A percentile compares a stretch with the other conserved stretches of the same genome.
These are phyloP conservation scores for Haematococcus sp. DNA, from an alignment of 139 green algal species.

Conservation along the genomic window DNA sequence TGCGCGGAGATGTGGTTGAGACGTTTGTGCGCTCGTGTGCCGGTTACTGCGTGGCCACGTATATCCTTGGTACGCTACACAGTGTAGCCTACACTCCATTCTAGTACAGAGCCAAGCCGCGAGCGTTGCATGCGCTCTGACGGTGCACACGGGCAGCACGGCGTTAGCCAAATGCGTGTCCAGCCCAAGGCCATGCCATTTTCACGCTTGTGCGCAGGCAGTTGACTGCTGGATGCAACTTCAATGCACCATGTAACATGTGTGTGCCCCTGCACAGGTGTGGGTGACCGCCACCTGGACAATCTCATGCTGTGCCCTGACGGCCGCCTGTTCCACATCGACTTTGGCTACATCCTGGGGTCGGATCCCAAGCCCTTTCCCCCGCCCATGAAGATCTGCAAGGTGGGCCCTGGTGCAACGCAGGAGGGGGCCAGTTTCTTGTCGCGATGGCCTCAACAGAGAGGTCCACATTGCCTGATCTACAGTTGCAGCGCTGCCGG, in stretches of 20 bases:
- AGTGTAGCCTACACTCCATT: no score
- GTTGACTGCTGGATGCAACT: no score
- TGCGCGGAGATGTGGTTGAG: conserved; percentile 65
- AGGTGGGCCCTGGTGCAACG: conserved; percentile 16
- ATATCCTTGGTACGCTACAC: conserved; percentile 95
- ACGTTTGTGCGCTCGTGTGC: conserved; percentile 93
- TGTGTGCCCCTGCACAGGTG: conserved; percentile 76
- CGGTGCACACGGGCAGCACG: conserved; percentile 51
- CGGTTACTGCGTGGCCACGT: conserved; percentile 96
- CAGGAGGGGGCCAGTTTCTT: no score
- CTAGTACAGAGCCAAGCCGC: no score
- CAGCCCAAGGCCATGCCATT: background rate
- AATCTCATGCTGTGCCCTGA: conserved; percentile 91
- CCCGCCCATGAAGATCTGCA: conserved; percentile 92
- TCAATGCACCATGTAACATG: no score
- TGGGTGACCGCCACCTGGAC: conserved; percentile 95
- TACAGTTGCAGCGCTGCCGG: background rate
- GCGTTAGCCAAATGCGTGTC: background rate
- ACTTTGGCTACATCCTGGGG: conserved; percentile 96
- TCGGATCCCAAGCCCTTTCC: conserved; percentile 96
- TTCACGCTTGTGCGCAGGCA: background rate
- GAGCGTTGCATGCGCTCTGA: no score
- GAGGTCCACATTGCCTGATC: no score
- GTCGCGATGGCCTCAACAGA: no score
- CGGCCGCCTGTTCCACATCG: conserved; percentile 94